Evolutionary conservation across 306 rosid genomes (phyloP).

Genomic region (Cajanus cajan): DNA sequence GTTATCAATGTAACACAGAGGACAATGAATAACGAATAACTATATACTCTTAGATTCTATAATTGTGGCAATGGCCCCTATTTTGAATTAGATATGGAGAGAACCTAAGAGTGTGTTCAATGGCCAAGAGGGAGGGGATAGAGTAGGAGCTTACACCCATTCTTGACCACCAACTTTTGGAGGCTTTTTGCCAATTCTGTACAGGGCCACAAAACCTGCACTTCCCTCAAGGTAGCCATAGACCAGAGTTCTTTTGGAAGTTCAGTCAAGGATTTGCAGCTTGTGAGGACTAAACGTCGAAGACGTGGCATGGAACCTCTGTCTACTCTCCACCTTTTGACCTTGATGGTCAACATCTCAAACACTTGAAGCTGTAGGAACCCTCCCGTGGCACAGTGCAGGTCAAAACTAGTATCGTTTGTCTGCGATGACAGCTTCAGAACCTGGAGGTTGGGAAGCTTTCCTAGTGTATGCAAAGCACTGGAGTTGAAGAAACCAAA

Average conservation of each 20-base stretch:
- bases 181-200: not conserved
- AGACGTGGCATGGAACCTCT: conserved; percentile 2
- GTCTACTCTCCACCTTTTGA: not conserved
- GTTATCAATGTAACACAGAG: no score
- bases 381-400: not conserved
- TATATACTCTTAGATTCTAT: no score
- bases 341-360: not conserved
- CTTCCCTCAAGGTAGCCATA: not conserved
- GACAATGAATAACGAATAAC: no score
- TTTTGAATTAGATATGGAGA: no score
- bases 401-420: not conserved
- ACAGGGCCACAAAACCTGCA: not conserved
- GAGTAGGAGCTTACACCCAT: not conserved
- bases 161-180: not conserved
- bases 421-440: conserved; percentile 4
- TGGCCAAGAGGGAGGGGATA: no score
- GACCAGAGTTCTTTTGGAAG: not conserved
- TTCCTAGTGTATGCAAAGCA: not conserved
- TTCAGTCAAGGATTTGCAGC: not conserved
- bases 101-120: no score
- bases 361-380: conserved; percentile 9
- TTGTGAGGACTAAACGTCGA: not conserved
- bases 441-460: conserved; percentile 10
- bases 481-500: not conserved
- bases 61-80: no score